A percentile compares a stretch with the other conserved stretches of the same genome.
phyloP scores from a whole-genome alignment of 495 filamentous ascomycete genomes.

The Rostrohypoxylon terebratum region DNA sequence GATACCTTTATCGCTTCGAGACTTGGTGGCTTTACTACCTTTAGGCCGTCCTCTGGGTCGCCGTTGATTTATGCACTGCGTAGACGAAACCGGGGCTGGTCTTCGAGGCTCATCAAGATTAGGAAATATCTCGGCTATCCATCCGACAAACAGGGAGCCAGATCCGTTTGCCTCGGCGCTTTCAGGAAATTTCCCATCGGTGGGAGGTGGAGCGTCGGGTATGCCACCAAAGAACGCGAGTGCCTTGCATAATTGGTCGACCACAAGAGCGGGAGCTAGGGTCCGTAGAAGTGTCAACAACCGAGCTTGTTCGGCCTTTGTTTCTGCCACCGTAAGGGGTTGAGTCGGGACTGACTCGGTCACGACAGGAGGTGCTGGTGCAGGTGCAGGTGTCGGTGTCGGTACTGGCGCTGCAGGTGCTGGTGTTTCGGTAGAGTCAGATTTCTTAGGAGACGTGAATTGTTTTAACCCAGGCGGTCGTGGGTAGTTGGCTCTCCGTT shows the following conservation, averaged over 20 bases:
- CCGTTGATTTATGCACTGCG: constrained; percentile 45
- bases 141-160: constrained; percentile 67
- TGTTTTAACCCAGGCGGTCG: constrained; percentile 50
- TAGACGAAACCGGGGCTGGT: constrained; percentile 26
- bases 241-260: constrained; percentile 69
- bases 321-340: constrained; percentile 60
- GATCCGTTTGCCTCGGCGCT: constrained; percentile 66
- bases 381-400: neutral
- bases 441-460: constrained; percentile 43
- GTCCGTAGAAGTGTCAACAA: constrained; percentile 65
- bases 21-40: constrained; percentile 63
- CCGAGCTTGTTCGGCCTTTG: constrained; percentile 66
- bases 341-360: constrained; percentile 15
- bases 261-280: constrained; percentile 63
- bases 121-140: constrained; percentile 69
- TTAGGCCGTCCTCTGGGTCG: constrained; percentile 64
- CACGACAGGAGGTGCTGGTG: neutral
- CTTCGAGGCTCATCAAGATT: constrained; percentile 49
- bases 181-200: constrained; percentile 63
- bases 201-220: constrained; percentile 65
- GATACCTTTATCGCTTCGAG: constrained; percentile 62
- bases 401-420: neutral
- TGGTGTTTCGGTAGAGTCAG: constrained; percentile 41
- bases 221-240: constrained; percentile 69
- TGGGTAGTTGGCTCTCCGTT: constrained; percentile 57